phyloP scores from a whole-genome alignment of 2,329 filamentous ascomycete species.

The Fusarium kyushuense region DNA sequence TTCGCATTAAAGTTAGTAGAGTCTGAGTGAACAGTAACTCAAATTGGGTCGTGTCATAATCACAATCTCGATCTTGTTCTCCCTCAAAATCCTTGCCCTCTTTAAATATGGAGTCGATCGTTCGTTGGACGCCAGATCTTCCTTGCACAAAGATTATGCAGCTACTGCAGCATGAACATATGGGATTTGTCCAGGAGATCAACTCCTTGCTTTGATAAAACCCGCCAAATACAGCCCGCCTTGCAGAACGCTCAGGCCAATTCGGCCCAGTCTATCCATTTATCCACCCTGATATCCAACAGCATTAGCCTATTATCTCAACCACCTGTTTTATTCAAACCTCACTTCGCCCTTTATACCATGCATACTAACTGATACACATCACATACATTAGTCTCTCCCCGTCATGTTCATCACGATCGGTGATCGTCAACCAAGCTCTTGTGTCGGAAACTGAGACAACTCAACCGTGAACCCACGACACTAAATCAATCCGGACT shows the following conservation, averaged over 20 bases:
- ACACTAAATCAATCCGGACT: constrained; percentile 11
- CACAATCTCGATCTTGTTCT: neutral
- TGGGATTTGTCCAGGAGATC: constrained; percentile 25
- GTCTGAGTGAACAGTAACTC: constrained; percentile 4
- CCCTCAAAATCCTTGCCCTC: constrained; percentile 4
- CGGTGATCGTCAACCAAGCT: constrained; percentile 24
- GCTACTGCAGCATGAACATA: constrained; percentile 18
- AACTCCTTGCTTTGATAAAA: constrained; percentile 40
- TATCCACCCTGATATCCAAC: constrained; percentile 27
- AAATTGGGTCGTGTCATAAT: neutral
- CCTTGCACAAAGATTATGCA: constrained; percentile 37
- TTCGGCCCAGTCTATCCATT: neutral
- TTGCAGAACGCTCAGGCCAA: constrained; percentile 41
- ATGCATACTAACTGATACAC: neutral
- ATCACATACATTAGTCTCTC: neutral
- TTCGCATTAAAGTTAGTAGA: neutral
- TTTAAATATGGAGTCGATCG: constrained; percentile 12
- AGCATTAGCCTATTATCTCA: constrained; percentile 8
- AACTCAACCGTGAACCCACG: constrained; percentile 20
- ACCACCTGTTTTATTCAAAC: constrained; percentile 5
- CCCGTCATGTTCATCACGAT: constrained; percentile 9
- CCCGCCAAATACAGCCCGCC: constrained; percentile 34
- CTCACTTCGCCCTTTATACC: constrained; percentile 10
- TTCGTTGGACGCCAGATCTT: constrained; percentile 19
- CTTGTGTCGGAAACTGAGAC: constrained; percentile 34